Evolutionary conservation across 1,139 yeast species (phyloP).

Genomic region (Magnusiomyces paraingens): DNA sequence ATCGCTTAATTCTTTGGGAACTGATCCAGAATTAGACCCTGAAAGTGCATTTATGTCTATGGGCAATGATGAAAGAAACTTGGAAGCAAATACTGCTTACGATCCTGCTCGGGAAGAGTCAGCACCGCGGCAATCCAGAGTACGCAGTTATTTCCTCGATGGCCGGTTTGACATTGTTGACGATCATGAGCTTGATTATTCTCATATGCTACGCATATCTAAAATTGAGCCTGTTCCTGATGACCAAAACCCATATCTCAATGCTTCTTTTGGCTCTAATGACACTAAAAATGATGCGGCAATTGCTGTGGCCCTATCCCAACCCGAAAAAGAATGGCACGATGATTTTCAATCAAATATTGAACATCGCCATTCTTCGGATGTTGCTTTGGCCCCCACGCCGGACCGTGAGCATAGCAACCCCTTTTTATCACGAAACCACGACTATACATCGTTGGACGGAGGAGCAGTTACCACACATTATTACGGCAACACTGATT

Average conservation of each 20-base stretch:
- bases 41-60: conserved; percentile 11
- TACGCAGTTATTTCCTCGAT: conserved; percentile 13
- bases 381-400: too few relatives aligned
- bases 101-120: not conserved
- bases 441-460: too few relatives aligned
- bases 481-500: too few relatives aligned
- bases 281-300: not conserved
- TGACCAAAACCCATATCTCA: conserved; percentile 1
- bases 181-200: conserved; percentile 28
- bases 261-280: too few relatives aligned
- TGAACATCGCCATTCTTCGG: too few relatives aligned
- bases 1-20: conserved; percentile 2
- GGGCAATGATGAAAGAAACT: conserved; percentile 2
- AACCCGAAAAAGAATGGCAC: not conserved
- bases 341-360: too few relatives aligned
- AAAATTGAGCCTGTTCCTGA: not conserved
- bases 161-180: conserved; percentile 26
- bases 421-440: too few relatives aligned
- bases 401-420: too few relatives aligned
- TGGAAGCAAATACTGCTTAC: not conserved
- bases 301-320: not conserved
- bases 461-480: too few relatives aligned
- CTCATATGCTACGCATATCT: conserved; percentile 17
- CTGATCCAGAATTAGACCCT: conserved; percentile 10
- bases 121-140: conserved; percentile 9